Evolutionary conservation across 805 yeast genomes (phyloP).

Genomic region (Torulaspora indica): DNA sequence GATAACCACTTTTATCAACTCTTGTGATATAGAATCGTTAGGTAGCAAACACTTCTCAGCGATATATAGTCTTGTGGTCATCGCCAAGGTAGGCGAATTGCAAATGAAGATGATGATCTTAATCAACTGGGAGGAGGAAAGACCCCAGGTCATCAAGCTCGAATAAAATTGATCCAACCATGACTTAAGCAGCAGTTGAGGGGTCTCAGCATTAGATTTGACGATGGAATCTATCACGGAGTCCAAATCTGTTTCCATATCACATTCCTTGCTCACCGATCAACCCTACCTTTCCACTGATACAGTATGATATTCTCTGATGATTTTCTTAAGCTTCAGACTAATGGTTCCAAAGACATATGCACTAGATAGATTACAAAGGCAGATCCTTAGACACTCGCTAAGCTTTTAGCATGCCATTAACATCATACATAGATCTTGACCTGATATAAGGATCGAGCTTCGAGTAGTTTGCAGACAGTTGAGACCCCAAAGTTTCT

Average conservation of each 20-base stretch:
- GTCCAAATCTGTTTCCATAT: conserved; percentile 7
- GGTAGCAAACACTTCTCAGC: conserved; percentile 32
- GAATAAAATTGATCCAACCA: conserved; percentile 17
- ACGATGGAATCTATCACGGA: conserved; percentile 6
- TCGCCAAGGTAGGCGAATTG: conserved; percentile 16
- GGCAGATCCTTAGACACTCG: not conserved
- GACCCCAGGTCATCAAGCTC: conserved; percentile 18
- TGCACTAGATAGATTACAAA: conserved; percentile 1
- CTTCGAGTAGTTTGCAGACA: conserved; percentile 59
- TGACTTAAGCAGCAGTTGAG: conserved; percentile 8
- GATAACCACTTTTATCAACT: conserved; percentile 27
- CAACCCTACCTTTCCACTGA: too few species aligned
- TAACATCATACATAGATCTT: conserved; percentile 73
- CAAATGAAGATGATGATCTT: conserved; percentile 20
- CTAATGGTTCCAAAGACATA: not conserved
- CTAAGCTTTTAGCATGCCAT: conserved; percentile 44
- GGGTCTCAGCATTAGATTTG: conserved; percentile 7
- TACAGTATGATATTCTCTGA: not conserved
- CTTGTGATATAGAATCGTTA: conserved; percentile 26
- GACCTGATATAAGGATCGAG: conserved; percentile 81
- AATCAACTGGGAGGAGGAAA: conserved; percentile 16
- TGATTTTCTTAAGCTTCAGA: not conserved
- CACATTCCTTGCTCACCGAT: not conserved
- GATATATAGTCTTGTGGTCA: conserved; percentile 23
- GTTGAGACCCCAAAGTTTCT: conserved; percentile 45